A percentile compares a stretch with the other conserved stretches of the same genome.
phyloP scores from a whole-genome alignment of 75 land plant species.

The Adiantum capillusveneris region DNA sequence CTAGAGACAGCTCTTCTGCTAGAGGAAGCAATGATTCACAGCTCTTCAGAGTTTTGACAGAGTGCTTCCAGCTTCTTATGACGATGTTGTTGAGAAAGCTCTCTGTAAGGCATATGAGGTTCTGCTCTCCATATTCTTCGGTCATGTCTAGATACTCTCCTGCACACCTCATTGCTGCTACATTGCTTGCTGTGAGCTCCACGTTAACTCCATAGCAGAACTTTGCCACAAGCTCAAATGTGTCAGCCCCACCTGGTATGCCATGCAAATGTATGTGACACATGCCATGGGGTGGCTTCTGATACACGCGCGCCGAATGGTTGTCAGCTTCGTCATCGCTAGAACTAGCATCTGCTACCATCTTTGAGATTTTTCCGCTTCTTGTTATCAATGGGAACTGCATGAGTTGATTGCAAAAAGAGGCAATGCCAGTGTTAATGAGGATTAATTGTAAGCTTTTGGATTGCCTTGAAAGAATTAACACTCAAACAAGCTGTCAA shows the following conservation, averaged over 20 bases:
- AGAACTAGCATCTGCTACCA: conserved; percentile 18
- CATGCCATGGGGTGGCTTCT: background rate
- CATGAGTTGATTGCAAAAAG: conserved; percentile 14
- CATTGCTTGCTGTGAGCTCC: conserved; percentile 48
- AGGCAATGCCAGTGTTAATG: background rate
- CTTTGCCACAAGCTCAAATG: conserved; percentile 82
- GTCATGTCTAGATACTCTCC: conserved; percentile 78
- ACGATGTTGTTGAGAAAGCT: conserved; percentile 55
- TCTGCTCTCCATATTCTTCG: conserved; percentile 68
- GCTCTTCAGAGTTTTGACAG: conserved; percentile 50
- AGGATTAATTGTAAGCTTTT: background rate
- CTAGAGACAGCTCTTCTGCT: conserved; percentile 55
- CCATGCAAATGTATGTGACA: conserved; percentile 28
- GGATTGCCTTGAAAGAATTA: too few species aligned
- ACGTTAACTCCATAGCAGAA: conserved; percentile 89
- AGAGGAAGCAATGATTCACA: conserved; percentile 46
- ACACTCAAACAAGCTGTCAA: too few species aligned
- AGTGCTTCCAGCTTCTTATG: conserved; percentile 47
- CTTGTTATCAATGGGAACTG: conserved; percentile 30
- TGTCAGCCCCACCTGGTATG: conserved; percentile 75
- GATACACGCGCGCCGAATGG: background rate
- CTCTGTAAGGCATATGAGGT: conserved; percentile 64
- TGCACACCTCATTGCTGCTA: conserved; percentile 76
- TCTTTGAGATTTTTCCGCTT: conserved; percentile 19
- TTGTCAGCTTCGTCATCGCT: conserved; percentile 12